phyloP scores from a whole-genome alignment of 2,329 filamentous ascomycete species.

The Coniochaeta sp. region DNA sequence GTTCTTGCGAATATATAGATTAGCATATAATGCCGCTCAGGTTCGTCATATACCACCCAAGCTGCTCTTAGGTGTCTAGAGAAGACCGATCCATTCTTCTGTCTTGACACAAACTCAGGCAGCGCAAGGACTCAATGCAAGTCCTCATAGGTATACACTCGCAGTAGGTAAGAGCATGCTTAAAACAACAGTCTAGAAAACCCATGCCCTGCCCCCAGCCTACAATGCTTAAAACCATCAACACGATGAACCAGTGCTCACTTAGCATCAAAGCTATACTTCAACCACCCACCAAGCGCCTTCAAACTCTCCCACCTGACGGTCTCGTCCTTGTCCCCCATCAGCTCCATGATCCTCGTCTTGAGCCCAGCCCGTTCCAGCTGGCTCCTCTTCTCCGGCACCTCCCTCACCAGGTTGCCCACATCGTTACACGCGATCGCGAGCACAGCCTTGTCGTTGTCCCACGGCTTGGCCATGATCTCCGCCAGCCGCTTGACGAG shows the following conservation, averaged over 20 bases:
- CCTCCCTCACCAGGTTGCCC: constrained; percentile 79
- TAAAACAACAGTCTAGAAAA: background rate
- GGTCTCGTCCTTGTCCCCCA: constrained; percentile 81
- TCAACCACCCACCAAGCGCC: constrained; percentile 62
- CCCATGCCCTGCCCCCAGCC: background rate
- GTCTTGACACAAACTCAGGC: too few species aligned
- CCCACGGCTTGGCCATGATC: constrained; percentile 67
- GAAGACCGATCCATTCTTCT: too few species aligned
- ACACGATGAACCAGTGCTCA: too few species aligned
- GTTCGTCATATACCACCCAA: too few species aligned
- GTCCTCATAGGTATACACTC: constrained; percentile 1
- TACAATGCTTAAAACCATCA: background rate
- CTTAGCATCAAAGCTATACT: constrained; percentile 52
- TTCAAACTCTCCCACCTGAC: constrained; percentile 89
- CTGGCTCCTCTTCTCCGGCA: constrained; percentile 72
- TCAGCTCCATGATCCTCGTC: constrained; percentile 83
- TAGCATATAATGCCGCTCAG: too few species aligned
- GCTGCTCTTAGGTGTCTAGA: too few species aligned
- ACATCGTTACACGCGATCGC: constrained; percentile 92
- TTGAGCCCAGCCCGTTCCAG: constrained; percentile 83
- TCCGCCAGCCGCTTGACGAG: constrained; percentile 76
- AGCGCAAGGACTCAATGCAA: background rate
- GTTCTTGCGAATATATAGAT: too few species aligned
- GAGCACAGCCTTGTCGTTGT: constrained; percentile 78
- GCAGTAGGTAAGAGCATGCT: background rate